Percentiles rank a stretch among this genome's conserved stretches.
These are phyloP conservation scores for Cutaneotrichosporon sp. DNA, from an alignment of 1,284 basidiomycete species.

Conservation along the genomic window DNA sequence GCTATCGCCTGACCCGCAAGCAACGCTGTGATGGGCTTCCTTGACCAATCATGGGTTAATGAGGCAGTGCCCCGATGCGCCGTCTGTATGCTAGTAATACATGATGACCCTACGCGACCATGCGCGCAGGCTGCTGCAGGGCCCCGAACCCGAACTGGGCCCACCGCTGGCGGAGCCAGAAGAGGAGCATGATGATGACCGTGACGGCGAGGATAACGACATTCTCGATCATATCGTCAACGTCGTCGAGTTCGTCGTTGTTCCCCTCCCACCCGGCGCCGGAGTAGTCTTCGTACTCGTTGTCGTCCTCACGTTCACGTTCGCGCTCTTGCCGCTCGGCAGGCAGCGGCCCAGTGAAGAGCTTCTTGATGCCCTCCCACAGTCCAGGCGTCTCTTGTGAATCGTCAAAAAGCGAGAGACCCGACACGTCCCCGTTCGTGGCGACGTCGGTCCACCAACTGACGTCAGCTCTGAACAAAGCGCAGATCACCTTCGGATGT, in stretches of 20 bases:
- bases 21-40: too few relatives aligned
- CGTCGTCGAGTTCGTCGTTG: constrained; percentile 24
- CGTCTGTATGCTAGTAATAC: neutral
- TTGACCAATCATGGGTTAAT: too few relatives aligned
- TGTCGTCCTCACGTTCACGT: constrained; percentile 17
- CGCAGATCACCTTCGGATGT: constrained; percentile 58
- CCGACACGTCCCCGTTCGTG: constrained; percentile 42
- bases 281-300: constrained; percentile 26
- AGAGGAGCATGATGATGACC: constrained; percentile 22
- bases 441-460: constrained; percentile 49
- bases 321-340: constrained; percentile 19
- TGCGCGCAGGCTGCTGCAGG: neutral
- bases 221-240: constrained; percentile 29
- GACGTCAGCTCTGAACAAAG: constrained; percentile 5
- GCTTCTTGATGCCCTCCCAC: constrained; percentile 40
- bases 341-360: constrained; percentile 28
- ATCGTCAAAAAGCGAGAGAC: constrained; percentile 45
- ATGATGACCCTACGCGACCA: neutral
- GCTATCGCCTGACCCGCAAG: too few relatives aligned
- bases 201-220: constrained; percentile 10
- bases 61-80: neutral
- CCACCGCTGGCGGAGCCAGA: constrained; percentile 20
- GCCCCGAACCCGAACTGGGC: constrained; percentile 2
- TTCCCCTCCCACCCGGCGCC: constrained; percentile 25
- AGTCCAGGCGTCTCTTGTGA: constrained; percentile 23